Evolutionary conservation across 129 eudicot species (phyloP).

Genomic region (Solidago caesia): DNA sequence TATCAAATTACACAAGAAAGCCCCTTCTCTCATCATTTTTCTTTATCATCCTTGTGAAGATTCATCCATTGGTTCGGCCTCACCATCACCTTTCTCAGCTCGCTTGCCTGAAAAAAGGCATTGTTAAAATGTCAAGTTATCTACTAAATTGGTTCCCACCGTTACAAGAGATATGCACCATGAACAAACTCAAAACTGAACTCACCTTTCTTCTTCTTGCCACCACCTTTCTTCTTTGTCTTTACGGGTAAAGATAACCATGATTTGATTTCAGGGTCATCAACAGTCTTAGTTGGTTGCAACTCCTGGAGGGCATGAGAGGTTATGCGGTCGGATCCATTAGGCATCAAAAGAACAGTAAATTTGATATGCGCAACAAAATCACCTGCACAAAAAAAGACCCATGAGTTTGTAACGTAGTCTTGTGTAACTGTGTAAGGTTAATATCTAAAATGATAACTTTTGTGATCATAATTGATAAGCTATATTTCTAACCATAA

Average conservation of each 20-base stretch:
- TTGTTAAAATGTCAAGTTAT: neutral
- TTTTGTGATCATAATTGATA: too few relatives aligned
- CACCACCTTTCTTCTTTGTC: constrained; percentile 46
- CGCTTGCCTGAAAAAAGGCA: constrained; percentile 23
- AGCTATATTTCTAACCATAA: too few relatives aligned
- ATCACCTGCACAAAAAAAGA: constrained; percentile 1
- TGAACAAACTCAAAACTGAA: neutral
- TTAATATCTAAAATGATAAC: too few relatives aligned
- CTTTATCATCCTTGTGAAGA: constrained; percentile 28
- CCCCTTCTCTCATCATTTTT: neutral
- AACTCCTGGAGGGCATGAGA: neutral
- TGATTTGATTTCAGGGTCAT: constrained; percentile 11
- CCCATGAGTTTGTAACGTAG: neutral
- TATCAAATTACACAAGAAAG: constrained; percentile 25
- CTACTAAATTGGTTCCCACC: neutral
- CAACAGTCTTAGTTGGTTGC: neutral
- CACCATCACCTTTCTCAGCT: constrained; percentile 28
- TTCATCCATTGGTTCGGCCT: constrained; percentile 26
- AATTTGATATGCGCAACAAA: constrained; percentile 1
- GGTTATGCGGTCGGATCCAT: constrained; percentile 7
- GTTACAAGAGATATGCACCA: neutral
- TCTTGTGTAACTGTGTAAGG: too few relatives aligned
- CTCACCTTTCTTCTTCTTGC: constrained; percentile 95
- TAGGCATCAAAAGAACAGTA: constrained; percentile 5
- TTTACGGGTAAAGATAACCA: constrained; percentile 11